These are phyloP conservation scores for Penstemon newberryi DNA, from an alignment of 257 asterid species.

Conservation along the genomic window DNA sequence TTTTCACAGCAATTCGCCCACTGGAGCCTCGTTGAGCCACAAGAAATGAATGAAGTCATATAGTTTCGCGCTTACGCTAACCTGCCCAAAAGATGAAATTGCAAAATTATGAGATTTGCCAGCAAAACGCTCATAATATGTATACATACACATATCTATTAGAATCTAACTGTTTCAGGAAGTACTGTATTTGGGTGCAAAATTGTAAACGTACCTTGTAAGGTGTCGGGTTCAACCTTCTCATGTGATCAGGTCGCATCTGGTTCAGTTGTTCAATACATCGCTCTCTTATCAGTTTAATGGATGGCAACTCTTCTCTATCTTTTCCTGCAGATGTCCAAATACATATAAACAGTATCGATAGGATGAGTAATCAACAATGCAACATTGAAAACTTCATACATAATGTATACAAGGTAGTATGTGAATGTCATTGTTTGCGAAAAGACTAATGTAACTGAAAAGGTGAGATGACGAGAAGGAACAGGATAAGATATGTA, in stretches of 20 bases:
- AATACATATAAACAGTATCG: constrained; percentile 7
- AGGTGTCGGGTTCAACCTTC: constrained; percentile 96
- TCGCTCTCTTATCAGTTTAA: constrained; percentile 61
- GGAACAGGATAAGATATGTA: constrained; percentile 1
- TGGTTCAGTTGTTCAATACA: constrained; percentile 76
- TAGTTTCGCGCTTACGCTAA: constrained; percentile 81
- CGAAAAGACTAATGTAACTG: background rate
- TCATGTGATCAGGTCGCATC: constrained; percentile 97
- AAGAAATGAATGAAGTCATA: constrained; percentile 90
- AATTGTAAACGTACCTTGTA: constrained; percentile 64
- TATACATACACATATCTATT: no score
- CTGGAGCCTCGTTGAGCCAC: constrained; percentile 96
- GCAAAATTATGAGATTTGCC: background rate
- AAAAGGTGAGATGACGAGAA: background rate
- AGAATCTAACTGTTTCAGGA: background rate
- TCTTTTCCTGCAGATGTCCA: constrained; percentile 44
- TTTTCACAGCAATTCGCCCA: constrained; percentile 78
- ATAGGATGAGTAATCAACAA: constrained; percentile 4
- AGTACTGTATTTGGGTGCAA: background rate
- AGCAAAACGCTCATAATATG: no score
- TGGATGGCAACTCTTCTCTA: constrained; percentile 67
- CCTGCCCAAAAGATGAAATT: constrained; percentile 44
- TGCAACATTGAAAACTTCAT: background rate
- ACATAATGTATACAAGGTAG: background rate
- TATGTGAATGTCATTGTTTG: background rate